A percentile compares a stretch with the other conserved stretches of the same genome.
phyloP scores from a whole-genome alignment of 2,329 filamentous ascomycete genomes.

The Trichoderma sp. region DNA sequence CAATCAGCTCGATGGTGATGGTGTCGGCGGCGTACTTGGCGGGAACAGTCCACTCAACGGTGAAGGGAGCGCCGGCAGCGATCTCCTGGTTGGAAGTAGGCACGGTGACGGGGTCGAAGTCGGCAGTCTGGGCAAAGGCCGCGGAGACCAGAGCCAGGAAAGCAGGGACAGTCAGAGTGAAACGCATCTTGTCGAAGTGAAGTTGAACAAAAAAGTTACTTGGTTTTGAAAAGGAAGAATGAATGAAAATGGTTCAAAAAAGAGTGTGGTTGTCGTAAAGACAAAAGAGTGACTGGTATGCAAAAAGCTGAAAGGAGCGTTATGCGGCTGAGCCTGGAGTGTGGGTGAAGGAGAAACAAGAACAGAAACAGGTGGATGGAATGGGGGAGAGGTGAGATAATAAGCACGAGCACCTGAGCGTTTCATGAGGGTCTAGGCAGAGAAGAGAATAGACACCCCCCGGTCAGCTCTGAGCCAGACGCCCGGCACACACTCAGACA shows the following conservation, averaged over 20 bases:
- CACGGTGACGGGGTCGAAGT: conserved; percentile 53
- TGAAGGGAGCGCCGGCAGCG: conserved; percentile 47
- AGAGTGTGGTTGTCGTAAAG: conserved; percentile 15
- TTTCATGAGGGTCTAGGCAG: conserved; percentile 11
- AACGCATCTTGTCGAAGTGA: conserved; percentile 50
- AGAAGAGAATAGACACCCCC: not conserved
- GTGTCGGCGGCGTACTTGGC: conserved; percentile 41
- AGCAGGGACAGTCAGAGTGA: conserved; percentile 45
- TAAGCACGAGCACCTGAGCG: conserved; percentile 11
- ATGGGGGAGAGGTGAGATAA: conserved; percentile 14
- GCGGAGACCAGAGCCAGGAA: conserved; percentile 51
- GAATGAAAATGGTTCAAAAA: not conserved
- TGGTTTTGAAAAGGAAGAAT: conserved; percentile 19
- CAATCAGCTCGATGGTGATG: conserved; percentile 54
- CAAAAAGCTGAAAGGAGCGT: conserved; percentile 31
- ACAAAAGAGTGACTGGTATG: conserved; percentile 18
- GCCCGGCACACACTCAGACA: not conserved
- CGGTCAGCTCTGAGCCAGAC: not conserved
- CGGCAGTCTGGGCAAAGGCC: conserved; percentile 52
- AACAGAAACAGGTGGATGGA: conserved; percentile 14
- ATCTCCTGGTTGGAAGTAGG: conserved; percentile 46
- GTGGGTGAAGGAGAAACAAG: conserved; percentile 28
- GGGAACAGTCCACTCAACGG: conserved; percentile 50
- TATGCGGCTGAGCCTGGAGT: conserved; percentile 29
- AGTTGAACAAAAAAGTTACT: not conserved